Percentiles rank a stretch among this genome's conserved stretches.
Evolutionary conservation across 805 yeast genomes (phyloP).

Genomic region (Cyberlindnera petersonii): DNA sequence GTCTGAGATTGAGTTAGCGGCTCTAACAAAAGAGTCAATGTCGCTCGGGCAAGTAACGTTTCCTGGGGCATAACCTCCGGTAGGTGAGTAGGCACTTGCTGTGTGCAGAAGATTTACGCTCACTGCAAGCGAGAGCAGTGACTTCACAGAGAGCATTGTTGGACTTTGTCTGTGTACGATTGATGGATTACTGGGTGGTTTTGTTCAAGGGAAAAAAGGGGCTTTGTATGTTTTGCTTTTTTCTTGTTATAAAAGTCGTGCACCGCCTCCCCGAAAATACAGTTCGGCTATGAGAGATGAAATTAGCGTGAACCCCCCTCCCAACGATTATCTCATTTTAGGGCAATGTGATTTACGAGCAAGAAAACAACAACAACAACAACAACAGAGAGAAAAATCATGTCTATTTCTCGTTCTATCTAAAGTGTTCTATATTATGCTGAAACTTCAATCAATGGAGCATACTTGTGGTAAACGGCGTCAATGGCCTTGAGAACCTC

Average conservation of each 20-base stretch:
- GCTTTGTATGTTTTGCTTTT: too few relatives aligned
- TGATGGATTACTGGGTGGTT: background rate
- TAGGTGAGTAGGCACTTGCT: conserved; percentile 46
- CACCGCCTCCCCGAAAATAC: too few relatives aligned
- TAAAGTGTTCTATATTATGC: too few relatives aligned
- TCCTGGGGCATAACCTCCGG: conserved; percentile 60
- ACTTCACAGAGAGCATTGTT: background rate
- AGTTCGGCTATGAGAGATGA: too few relatives aligned
- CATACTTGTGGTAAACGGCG: conserved; percentile 35
- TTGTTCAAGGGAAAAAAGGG: background rate
- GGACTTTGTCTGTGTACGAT: background rate
- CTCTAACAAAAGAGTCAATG: conserved; percentile 33
- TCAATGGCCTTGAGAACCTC: conserved; percentile 45
- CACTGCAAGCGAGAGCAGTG: conserved; percentile 3
- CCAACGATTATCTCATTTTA: too few relatives aligned
- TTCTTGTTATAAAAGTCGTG: too few relatives aligned
- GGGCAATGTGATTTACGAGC: too few relatives aligned
- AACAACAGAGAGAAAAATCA: too few relatives aligned
- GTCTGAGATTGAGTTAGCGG: conserved; percentile 44
- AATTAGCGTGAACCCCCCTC: too few relatives aligned
- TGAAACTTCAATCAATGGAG: conserved; percentile 13
- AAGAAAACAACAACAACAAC: too few relatives aligned
- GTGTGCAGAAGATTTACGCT: background rate
- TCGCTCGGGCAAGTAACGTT: conserved; percentile 47
- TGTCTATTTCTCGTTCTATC: too few relatives aligned